Evolutionary conservation across 805 yeast genomes (phyloP), one percentile per base, ranked within the genome.

Genomic region (Pichia insulana): DNA sequence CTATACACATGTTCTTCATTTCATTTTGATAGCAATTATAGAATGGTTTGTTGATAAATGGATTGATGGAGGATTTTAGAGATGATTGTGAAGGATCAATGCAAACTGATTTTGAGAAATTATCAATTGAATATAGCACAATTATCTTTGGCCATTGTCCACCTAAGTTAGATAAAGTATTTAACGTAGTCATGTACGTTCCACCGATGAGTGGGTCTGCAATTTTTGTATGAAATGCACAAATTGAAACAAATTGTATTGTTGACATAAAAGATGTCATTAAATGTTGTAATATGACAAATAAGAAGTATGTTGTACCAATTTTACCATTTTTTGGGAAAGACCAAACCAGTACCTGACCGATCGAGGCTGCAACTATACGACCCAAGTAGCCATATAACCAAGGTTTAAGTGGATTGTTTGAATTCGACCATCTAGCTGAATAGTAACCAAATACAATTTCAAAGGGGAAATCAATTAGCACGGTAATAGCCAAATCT

Each of bases 171-270:
- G 94, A 78, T 37, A 92, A 68, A 0, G 98, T 92, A 62, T 92
- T 92, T 45, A 92, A 68, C 0, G 95, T 80, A 0, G 98, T 92
- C 97, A 92, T 90, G 61, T 92, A 92, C 0, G 98, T 92, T 2
- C 98, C 98, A 15, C 98, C 98, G 53, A 92, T 85, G 16, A 79
- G 64, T 0, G 98, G 97, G 58, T 92, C 98, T 2, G 98, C 96
- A 42, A 92, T 84, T 52, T 81, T 79, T 3, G 97, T 90, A 63
- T 90, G 97, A 70, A 92, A 92, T 0, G 97, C 95, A 56, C 88
- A 83, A 34, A 92, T 78, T 1, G 95, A 83, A 16, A 92, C 97
- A 65, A 92, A 90, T 62, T 90, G 97, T 43, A 92, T 80, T 0
- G 98, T 92, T 6, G 88, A 74, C 95, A 90, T 85, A 62, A 92